Conservation (phyloP, 2,329 filamentous ascomycete species). For the Fusarium sp. region DNA sequence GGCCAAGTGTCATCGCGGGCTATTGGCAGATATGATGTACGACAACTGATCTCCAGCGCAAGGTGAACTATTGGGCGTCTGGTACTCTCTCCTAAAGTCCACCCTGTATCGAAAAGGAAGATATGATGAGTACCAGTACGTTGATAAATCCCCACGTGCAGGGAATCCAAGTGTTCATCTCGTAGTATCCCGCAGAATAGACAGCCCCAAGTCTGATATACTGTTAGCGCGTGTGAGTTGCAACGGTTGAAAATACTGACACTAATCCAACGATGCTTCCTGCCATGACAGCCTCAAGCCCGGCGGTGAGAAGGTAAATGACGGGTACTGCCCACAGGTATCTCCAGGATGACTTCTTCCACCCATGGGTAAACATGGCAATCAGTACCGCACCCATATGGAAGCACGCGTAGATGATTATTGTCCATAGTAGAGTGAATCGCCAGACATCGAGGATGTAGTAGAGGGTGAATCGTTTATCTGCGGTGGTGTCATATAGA, state of each 20-base stretch:
- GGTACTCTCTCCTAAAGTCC: slow-evolving; percentile 70
- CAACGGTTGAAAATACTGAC: slow-evolving; percentile 62
- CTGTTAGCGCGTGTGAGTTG: slow-evolving; percentile 24
- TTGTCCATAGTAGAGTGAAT: slow-evolving; percentile 88
- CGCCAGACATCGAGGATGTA: slow-evolving; percentile 83
- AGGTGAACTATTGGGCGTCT: background rate
- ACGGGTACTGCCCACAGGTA: slow-evolving; percentile 80
- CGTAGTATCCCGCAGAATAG: slow-evolving; percentile 85
- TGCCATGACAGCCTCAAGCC: slow-evolving; percentile 80
- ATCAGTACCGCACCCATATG: slow-evolving; percentile 79
- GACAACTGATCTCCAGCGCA: background rate
- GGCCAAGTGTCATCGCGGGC: background rate
- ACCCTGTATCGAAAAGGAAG: slow-evolving; percentile 93
- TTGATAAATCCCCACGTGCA: slow-evolving; percentile 90
- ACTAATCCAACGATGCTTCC: slow-evolving; percentile 85
- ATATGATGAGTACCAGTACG: slow-evolving; percentile 83
- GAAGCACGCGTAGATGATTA: slow-evolving; percentile 81
- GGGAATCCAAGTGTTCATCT: slow-evolving; percentile 95
- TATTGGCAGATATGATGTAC: background rate
- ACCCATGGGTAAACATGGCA: slow-evolving; percentile 78
- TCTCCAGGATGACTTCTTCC: slow-evolving; percentile 68
- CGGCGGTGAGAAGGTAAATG: slow-evolving; percentile 78
- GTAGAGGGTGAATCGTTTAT: slow-evolving; percentile 73
- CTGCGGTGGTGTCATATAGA: slow-evolving; percentile 59
- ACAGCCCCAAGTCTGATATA: slow-evolving; percentile 77